Evolutionary conservation across 176 grass and related monocot species (phyloP).

Genomic region (Panicum miliaceum): DNA sequence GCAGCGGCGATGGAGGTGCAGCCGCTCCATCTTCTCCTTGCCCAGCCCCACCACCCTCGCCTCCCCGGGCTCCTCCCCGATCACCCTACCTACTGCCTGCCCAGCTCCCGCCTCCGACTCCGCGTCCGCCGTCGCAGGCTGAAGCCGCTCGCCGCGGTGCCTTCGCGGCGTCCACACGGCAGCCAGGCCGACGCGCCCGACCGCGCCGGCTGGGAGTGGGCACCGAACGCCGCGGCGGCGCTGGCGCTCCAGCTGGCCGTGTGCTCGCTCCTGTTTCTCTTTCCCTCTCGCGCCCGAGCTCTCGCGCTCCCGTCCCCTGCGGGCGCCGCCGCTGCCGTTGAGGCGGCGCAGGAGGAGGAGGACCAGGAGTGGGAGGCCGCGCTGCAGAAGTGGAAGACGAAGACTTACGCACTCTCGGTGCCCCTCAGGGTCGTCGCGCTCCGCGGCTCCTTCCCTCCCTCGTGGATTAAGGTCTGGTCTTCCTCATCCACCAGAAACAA

Average conservation of each 20-base stretch:
- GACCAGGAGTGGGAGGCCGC: slow-evolving; percentile 69
- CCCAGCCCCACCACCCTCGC: slow-evolving; percentile 12
- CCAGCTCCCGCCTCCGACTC: neutral
- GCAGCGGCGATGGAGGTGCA: slow-evolving; percentile 41
- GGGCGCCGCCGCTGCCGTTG: neutral
- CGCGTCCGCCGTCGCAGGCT: slow-evolving; percentile 22
- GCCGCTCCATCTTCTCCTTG: slow-evolving; percentile 39
- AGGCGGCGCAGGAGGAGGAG: slow-evolving; percentile 39
- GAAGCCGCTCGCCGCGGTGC: slow-evolving; percentile 39
- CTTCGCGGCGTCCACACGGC: neutral
- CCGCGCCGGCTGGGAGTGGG: slow-evolving; percentile 31
- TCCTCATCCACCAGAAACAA: neutral
- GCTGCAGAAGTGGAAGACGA: slow-evolving; percentile 80
- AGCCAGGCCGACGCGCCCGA: neutral
- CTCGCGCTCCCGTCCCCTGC: slow-evolving; percentile 30
- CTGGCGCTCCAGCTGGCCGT: slow-evolving; percentile 59
- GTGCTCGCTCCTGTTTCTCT: slow-evolving; percentile 53
- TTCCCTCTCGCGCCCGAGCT: slow-evolving; percentile 43
- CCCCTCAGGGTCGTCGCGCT: slow-evolving; percentile 81
- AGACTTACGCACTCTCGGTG: slow-evolving; percentile 80
- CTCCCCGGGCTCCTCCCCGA: neutral
- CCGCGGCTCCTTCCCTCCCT: slow-evolving; percentile 77
- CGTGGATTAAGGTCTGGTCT: slow-evolving; percentile 82
- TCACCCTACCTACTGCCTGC: neutral
- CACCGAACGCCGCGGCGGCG: slow-evolving; percentile 11